A percentile compares a stretch with the other conserved stretches of the same genome.
Evolutionary conservation across 73 alveolate genomes (phyloP).

Genomic region (Durusdinium trenchii): DNA sequence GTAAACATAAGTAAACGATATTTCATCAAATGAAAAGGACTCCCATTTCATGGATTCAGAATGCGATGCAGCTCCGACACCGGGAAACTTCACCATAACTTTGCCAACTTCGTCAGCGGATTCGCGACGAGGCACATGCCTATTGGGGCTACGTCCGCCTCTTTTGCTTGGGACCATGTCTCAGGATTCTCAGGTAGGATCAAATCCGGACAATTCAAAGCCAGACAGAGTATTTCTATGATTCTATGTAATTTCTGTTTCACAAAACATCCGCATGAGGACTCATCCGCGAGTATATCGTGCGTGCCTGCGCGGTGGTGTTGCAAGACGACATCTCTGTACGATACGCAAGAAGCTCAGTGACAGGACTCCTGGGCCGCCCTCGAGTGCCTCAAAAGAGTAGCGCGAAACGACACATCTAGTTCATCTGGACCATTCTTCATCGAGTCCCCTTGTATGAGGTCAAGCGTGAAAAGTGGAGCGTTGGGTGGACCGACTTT

Average conservation of each 20-base stretch:
- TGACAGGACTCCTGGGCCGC: not conserved
- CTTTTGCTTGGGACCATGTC: constrained; percentile 15
- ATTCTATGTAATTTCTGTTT: not conserved
- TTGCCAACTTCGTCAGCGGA: no score
- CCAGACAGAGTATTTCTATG: not conserved
- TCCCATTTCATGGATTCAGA: no score
- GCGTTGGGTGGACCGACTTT: constrained; percentile 88
- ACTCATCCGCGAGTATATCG: constrained; percentile 66
- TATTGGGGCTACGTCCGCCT: constrained; percentile 89
- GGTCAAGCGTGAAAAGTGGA: constrained; percentile 92
- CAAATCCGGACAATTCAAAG: not conserved
- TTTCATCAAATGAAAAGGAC: no score
- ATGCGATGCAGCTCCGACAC: no score
- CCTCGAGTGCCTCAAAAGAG: not conserved
- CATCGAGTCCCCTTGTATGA: not conserved
- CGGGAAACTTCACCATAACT: not conserved
- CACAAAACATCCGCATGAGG: not conserved
- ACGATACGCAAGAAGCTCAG: not conserved
- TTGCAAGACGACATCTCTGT: constrained; percentile 43
- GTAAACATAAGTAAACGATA: no score
- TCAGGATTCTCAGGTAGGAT: not conserved
- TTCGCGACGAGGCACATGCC: constrained; percentile 41
- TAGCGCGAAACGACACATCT: not conserved
- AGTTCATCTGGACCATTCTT: not conserved
- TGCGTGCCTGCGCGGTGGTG: constrained; percentile 78